Conservation (phyloP, 1,284 basidiomycete genomes). For the Clitocybe nebularis region DNA sequence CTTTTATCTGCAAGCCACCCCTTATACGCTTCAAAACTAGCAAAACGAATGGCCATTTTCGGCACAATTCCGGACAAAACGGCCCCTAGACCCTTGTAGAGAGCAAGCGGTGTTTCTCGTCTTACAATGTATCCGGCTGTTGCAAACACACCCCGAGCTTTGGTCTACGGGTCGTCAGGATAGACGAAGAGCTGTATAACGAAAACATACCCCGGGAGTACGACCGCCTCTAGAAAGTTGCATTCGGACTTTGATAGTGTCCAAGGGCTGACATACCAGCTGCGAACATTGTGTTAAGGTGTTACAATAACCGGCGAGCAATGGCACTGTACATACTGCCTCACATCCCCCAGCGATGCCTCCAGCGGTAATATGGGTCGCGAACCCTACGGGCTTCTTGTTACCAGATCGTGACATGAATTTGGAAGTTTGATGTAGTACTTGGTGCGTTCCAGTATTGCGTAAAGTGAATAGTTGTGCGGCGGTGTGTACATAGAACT, state of each 20-base stretch:
- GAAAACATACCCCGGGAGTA: constrained; percentile 68
- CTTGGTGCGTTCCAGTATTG: too few species aligned
- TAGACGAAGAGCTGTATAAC: not conserved
- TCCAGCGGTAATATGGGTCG: constrained; percentile 89
- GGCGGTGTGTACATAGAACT: not conserved
- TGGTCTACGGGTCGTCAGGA: constrained; percentile 57
- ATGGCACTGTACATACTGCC: constrained; percentile 70
- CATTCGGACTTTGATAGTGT: constrained; percentile 99
- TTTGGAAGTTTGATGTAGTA: too few species aligned
- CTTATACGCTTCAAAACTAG: constrained; percentile 97
- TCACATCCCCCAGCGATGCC: constrained; percentile 90
- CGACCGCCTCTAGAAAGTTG: constrained; percentile 84
- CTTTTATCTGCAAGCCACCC: constrained; percentile 69
- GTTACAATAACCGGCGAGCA: constrained; percentile 1
- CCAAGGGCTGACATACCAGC: constrained; percentile 81
- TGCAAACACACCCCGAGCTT: constrained; percentile 90
- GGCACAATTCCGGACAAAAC: constrained; percentile 97
- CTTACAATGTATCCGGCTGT: constrained; percentile 88
- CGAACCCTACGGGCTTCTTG: constrained; percentile 78
- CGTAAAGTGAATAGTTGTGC: too few species aligned
- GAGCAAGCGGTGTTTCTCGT: constrained; percentile 90
- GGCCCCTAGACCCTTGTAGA: constrained; percentile 99
- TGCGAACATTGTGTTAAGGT: constrained; percentile 23
- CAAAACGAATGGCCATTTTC: constrained; percentile 99
- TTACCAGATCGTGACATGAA: constrained; percentile 56